A percentile compares a stretch with the other conserved stretches of the same genome.
Evolutionary conservation across 305 asterid species (phyloP).

Genomic region (Caryopteris hybrid): DNA sequence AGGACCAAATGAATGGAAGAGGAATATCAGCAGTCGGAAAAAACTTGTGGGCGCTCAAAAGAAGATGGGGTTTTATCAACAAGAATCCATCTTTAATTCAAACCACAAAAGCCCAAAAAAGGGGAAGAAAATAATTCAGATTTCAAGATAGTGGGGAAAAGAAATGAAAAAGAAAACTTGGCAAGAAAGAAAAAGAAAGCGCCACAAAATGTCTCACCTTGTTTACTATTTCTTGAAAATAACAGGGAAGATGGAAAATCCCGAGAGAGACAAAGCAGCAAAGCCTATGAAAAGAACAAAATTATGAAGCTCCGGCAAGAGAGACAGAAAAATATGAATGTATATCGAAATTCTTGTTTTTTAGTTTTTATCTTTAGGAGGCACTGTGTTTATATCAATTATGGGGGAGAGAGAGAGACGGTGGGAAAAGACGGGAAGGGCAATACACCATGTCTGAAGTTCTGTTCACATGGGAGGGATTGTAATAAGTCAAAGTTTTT

Average conservation of each 20-base stretch:
- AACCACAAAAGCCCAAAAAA: conserved; percentile 16
- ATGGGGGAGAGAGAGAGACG: background rate
- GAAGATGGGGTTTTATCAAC: conserved; percentile 5
- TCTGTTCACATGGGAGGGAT: conserved; percentile 7
- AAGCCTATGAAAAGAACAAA: conserved; percentile 22
- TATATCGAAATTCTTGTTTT: conserved; percentile 12
- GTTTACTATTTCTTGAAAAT: conserved; percentile 17
- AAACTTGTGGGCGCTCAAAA: background rate
- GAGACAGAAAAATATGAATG: conserved; percentile 19
- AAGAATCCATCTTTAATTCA: conserved; percentile 17
- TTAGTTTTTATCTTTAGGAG: conserved; percentile 13
- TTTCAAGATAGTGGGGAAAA: background rate
- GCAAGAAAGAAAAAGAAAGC: background rate
- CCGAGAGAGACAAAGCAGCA: conserved; percentile 23
- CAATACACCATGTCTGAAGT: background rate
- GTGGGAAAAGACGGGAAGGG: background rate
- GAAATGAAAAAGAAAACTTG: background rate
- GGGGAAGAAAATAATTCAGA: background rate
- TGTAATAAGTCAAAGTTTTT: conserved; percentile 2
- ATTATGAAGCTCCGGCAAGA: conserved; percentile 22
- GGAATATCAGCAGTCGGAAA: background rate
- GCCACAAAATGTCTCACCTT: conserved; percentile 21
- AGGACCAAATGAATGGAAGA: conserved; percentile 10
- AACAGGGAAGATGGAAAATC: background rate
- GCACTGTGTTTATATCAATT: background rate